These are phyloP conservation scores for Entomortierella parvispora DNA, from an alignment of 192 early-diverging fungal species.

Conservation along the genomic window DNA sequence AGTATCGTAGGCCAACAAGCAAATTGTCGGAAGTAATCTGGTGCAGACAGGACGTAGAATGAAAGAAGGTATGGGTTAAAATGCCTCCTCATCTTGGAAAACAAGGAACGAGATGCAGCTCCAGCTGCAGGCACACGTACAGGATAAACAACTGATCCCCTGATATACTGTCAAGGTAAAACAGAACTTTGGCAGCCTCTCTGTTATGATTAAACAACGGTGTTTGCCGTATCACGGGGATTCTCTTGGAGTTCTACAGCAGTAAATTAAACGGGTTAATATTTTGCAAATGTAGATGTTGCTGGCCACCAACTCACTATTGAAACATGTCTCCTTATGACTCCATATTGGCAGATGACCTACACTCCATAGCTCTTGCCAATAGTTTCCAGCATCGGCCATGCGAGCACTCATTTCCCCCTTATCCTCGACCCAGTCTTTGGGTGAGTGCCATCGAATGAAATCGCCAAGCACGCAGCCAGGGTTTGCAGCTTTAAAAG, in stretches of 20 bases:
- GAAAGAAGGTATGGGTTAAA: too few relatives aligned
- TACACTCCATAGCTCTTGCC: slow-evolving; percentile 88
- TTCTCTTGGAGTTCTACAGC: slow-evolving; percentile 44
- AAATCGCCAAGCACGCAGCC: slow-evolving; percentile 82
- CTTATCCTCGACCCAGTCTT: slow-evolving; percentile 84
- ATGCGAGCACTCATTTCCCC: slow-evolving; percentile 81
- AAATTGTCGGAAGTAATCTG: slow-evolving; percentile 57
- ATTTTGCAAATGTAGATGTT: not conserved
- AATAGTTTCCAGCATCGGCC: slow-evolving; percentile 82
- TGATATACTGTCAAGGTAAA: slow-evolving; percentile 21
- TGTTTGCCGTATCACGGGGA: slow-evolving; percentile 78
- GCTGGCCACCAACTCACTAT: not conserved
- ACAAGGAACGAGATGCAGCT: too few relatives aligned
- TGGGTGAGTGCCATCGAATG: slow-evolving; percentile 96
- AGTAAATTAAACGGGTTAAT: slow-evolving; percentile 19
- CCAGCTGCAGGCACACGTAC: not conserved
- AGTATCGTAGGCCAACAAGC: slow-evolving; percentile 80
- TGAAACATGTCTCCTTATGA: too few relatives aligned
- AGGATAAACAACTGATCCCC: slow-evolving; percentile 28
- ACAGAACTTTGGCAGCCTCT: slow-evolving; percentile 78
- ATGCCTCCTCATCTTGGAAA: too few relatives aligned
- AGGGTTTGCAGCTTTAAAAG: slow-evolving; percentile 96
- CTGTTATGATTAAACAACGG: slow-evolving; percentile 81
- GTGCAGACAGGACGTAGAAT: not conserved
- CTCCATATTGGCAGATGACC: not conserved